These are phyloP conservation scores for Podila epicladia DNA, from an alignment of 192 early-diverging fungal genomes.

Conservation along the genomic window DNA sequence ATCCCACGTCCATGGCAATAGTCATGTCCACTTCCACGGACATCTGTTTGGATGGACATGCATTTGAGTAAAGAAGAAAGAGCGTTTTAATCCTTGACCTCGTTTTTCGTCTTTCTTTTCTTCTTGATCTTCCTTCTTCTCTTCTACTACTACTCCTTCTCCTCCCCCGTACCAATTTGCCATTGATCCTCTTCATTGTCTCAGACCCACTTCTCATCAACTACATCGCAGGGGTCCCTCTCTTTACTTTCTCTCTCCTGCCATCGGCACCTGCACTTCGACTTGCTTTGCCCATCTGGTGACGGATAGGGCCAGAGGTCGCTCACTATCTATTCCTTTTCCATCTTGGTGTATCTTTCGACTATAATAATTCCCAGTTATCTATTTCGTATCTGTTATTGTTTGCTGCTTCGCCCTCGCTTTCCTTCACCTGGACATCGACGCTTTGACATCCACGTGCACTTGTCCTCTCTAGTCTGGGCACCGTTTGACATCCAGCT, in stretches of 20 bases:
- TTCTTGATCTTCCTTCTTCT: background rate
- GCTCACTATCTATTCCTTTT: background rate
- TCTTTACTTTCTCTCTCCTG: background rate
- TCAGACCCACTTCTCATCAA: background rate
- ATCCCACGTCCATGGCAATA: too few species aligned
- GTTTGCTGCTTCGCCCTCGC: background rate
- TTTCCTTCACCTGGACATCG: background rate
- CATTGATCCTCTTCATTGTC: background rate
- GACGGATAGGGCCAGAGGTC: too few species aligned
- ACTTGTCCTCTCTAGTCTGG: too few species aligned
- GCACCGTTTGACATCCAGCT: too few species aligned
- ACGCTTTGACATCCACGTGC: too few species aligned
- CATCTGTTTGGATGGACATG: too few species aligned
- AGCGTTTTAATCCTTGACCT: background rate
- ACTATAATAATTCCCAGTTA: background rate
- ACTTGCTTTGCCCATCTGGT: background rate
- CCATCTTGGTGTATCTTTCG: constrained; percentile 16
- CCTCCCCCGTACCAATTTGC: background rate
- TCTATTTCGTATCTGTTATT: background rate
- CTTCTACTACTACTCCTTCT: constrained; percentile 1
- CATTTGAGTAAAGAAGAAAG: too few species aligned
- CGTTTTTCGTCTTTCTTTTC: background rate
- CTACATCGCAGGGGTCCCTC: background rate
- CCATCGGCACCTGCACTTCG: background rate
- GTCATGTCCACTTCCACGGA: too few species aligned